Base-by-base conservation (phyloP, 495 filamentous ascomycete genomes). In the Penicillium robsamsonii region DNA sequence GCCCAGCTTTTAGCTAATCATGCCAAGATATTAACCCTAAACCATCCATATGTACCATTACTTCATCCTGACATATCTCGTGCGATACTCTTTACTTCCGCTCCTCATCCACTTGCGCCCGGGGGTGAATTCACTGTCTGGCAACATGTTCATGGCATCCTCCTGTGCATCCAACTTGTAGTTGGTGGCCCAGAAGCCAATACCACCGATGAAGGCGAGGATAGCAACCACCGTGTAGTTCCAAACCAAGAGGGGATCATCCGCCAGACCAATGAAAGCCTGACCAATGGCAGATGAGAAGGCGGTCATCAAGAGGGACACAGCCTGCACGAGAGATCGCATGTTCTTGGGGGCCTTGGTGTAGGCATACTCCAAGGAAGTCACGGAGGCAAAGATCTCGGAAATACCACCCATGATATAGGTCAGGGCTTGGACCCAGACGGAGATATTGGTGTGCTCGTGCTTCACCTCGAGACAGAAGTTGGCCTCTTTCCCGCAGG, bases 311-410 rank as follows among this genome's bases (percentile, higher is more conserved):
- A 91, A 88, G 41, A 90, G 79, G 29, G 80, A 80, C 40, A 90
- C 71, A 5, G 85, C 80, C 61, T 84, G 84, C 22, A 92, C 84
- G 33, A 90, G 78, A 11, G 84, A 87, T 10, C 86, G 80, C 87
- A 92, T 90, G 69, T 86, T 90, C 57, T 75, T 79, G 7, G 90
- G 90, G 1, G 90, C 88, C 72, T 92, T 90, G 62, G 84, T 88
- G 67, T 84, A 91, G 5, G 89, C 90, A 56, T 92, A 91, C 65
- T 88, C 84, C 6, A 87, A 75, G 1, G 72, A 77, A 13, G 84
- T 86, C 60, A 89, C 79, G 46, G 79, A 84, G 0, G 86, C 85
- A 57, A 90, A 79, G 57, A 89, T 88, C 70, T 90, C 88, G n/a
- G 84, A 84, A n/a, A 90, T 72, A 56, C 79, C 87, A 51, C 87